Evolutionary conservation across 257 asterid genomes (phyloP).

Genomic region (Primulina huaijiensis): DNA sequence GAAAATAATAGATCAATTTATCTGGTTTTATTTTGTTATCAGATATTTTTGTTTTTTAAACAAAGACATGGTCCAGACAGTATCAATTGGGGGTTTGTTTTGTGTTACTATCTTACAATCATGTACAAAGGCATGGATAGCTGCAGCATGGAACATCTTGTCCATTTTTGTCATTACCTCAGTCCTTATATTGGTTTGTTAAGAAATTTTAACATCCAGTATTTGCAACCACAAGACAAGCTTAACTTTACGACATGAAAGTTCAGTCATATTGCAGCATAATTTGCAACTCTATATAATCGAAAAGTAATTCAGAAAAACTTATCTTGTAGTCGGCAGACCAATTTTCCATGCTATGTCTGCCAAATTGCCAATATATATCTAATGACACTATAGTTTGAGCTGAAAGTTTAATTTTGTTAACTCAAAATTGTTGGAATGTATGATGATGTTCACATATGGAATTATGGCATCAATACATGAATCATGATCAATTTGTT

Average conservation of each 20-base stretch:
- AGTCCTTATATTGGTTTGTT: too few relatives aligned
- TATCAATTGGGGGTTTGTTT: not conserved
- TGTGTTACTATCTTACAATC: not conserved
- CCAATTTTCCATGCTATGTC: too few relatives aligned
- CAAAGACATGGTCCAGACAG: not conserved
- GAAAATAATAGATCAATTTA: not conserved
- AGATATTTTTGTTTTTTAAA: not conserved
- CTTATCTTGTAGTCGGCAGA: too few relatives aligned
- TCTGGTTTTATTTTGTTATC: not conserved
- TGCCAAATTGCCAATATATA: not conserved
- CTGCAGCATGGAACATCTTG: not conserved
- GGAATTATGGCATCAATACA: not conserved
- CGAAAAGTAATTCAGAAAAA: too few relatives aligned
- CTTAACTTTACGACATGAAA: not conserved
- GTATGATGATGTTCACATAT: not conserved
- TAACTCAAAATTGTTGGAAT: not conserved
- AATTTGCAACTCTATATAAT: not conserved
- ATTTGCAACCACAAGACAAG: not conserved
- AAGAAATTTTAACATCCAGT: not conserved
- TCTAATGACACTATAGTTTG: not conserved
- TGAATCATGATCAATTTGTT: not conserved
- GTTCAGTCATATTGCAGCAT: not conserved
- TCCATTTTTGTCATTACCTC: too few relatives aligned
- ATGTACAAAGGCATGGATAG: not conserved
- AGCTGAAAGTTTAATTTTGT: slow-evolving; percentile 9